A percentile compares a stretch with the other conserved stretches of the same genome.
Conservation (phyloP, 768 basidiomycete genomes). For the Mrakia hoshinonis region DNA sequence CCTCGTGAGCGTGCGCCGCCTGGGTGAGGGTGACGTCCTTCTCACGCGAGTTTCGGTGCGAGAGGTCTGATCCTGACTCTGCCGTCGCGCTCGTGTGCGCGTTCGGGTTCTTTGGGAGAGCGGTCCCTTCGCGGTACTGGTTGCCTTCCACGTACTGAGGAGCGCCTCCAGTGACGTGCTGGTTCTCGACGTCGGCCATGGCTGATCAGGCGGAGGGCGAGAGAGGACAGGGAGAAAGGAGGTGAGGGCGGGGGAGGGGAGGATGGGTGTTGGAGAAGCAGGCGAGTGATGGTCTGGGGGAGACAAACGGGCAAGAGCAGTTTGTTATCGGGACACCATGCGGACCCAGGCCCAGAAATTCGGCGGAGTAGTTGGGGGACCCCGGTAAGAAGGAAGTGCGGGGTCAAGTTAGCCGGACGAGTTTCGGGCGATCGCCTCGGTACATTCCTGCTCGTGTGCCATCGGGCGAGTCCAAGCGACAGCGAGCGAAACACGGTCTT, state of each 20-base stretch:
- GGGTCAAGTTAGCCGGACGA: no score
- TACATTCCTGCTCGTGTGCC: no score
- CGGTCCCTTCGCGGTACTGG: not conserved
- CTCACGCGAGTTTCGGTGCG: not conserved
- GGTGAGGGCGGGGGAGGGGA: not conserved
- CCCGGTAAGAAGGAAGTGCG: no score
- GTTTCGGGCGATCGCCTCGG: no score
- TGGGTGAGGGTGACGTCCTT: not conserved
- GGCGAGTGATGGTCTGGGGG: not conserved
- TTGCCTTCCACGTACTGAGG: not conserved
- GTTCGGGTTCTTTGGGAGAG: not conserved
- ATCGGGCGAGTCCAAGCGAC: no score
- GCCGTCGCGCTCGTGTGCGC: not conserved
- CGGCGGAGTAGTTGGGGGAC: no score
- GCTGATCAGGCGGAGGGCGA: not conserved
- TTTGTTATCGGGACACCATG: no score
- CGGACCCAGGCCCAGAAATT: no score
- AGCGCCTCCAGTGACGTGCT: not conserved
- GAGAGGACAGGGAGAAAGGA: not conserved
- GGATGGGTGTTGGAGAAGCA: not conserved
- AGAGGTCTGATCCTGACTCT: not conserved
- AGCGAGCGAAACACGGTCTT: no score
- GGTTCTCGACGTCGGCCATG: constrained; percentile 13
- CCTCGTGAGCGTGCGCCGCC: constrained; percentile 12
- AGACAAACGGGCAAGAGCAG: no score